Conservation (phyloP, 345 rosid species). For the Syzygium aqueum region DNA sequence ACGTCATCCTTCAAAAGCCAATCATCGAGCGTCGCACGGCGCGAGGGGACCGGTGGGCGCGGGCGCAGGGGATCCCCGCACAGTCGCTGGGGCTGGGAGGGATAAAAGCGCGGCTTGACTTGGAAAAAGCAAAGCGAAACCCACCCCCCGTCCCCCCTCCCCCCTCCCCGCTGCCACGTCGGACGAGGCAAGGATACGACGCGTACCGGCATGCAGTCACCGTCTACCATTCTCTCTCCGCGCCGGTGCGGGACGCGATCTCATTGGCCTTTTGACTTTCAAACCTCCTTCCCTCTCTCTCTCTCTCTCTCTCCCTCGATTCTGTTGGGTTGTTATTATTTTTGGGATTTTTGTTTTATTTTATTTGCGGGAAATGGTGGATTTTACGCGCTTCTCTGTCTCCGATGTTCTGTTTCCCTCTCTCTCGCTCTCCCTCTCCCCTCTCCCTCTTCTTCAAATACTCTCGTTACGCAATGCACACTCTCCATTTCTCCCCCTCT, state of each 20-base stretch:
- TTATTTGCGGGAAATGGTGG: not conserved
- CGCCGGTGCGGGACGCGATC: not conserved
- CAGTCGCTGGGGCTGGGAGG: not conserved
- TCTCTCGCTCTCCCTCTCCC: not conserved
- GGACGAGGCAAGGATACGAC: not conserved
- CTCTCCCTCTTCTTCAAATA: not conserved
- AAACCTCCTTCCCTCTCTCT: no score
- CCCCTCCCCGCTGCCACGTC: not conserved
- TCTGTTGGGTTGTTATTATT: not conserved
- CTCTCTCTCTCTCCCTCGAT: not conserved
- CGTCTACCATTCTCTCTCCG: not conserved
- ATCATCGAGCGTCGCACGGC: not conserved
- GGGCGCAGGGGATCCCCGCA: not conserved
- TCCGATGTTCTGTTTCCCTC: not conserved
- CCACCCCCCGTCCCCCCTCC: no score
- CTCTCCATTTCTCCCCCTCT: not conserved
- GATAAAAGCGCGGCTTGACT: not conserved
- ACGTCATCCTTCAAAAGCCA: not conserved
- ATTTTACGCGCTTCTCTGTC: slow-evolving; percentile 5
- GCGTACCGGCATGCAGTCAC: not conserved
- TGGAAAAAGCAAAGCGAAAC: not conserved
- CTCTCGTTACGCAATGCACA: not conserved
- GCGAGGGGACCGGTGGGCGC: not conserved
- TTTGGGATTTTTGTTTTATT: not conserved
- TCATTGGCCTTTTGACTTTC: not conserved